These are phyloP conservation scores for Populus trichocarpa DNA, from an alignment of 441 rosid species.

Conservation along the genomic window DNA sequence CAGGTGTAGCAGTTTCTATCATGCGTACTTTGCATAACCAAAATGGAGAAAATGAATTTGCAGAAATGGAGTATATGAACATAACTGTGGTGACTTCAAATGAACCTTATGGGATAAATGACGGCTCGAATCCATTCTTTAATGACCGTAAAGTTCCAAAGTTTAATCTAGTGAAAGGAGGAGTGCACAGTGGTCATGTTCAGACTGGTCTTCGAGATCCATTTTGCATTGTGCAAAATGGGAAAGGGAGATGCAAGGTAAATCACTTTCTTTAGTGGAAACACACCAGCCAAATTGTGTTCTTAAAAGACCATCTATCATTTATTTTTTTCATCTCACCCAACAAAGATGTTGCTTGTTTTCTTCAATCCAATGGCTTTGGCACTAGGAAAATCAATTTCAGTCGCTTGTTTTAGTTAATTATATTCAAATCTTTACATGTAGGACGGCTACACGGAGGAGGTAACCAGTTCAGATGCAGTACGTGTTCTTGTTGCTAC, in stretches of 20 bases:
- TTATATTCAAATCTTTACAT: not conserved
- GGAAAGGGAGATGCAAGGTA: conserved; percentile 76
- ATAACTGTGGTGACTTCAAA: conserved; percentile 74
- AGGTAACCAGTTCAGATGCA: conserved; percentile 49
- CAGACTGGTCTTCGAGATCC: conserved; percentile 65
- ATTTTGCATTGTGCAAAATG: conserved; percentile 38
- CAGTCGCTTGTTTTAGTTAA: not conserved
- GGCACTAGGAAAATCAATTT: not conserved
- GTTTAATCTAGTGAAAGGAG: conserved; percentile 43
- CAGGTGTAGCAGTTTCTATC: conserved; percentile 68
- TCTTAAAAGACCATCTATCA: not conserved
- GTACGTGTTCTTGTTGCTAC: conserved; percentile 82
- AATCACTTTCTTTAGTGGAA: not conserved
- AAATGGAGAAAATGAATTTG: conserved; percentile 59
- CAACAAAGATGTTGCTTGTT: not conserved
- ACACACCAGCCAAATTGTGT: not conserved
- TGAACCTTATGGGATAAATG: conserved; percentile 55
- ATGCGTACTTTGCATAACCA: conserved; percentile 39
- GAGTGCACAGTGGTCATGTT: conserved; percentile 80
- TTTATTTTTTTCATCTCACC: not conserved
- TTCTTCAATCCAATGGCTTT: not conserved
- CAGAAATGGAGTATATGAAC: conserved; percentile 77
- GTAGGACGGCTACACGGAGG: conserved; percentile 84
- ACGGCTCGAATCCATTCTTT: conserved; percentile 73
- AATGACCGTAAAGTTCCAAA: conserved; percentile 46